Conservation (phyloP, 2,329 filamentous ascomycete genomes). For the Bipolaris victoriae region DNA sequence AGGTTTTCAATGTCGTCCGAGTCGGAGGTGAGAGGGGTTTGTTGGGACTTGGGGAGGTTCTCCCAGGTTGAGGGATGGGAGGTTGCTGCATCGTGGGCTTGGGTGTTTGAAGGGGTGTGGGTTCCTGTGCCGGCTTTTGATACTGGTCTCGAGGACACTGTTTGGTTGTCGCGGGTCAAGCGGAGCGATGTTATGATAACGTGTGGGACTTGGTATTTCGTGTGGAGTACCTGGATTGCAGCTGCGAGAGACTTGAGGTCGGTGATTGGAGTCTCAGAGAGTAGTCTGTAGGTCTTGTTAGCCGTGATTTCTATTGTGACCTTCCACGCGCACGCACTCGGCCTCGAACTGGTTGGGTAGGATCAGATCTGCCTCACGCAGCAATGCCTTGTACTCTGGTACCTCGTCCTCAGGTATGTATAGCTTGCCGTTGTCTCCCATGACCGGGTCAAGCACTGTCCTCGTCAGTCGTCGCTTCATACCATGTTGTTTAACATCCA, state of each 20-base stretch:
- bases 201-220: conserved; percentile 78
- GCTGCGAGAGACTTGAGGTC: conserved; percentile 73
- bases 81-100: conserved; percentile 4
- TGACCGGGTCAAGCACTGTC: conserved; percentile 88
- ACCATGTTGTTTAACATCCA: neutral
- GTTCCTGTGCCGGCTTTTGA: conserved; percentile 43
- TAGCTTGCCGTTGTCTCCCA: conserved; percentile 92
- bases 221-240: conserved; percentile 80
- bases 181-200: conserved; percentile 91
- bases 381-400: conserved; percentile 81
- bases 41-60: conserved; percentile 22
- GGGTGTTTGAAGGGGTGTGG: conserved; percentile 29
- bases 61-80: neutral
- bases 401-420: conserved; percentile 94
- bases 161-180: conserved; percentile 62
- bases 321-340: conserved; percentile 66
- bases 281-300: conserved; percentile 61
- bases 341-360: conserved; percentile 97
- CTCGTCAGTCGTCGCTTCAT: conserved; percentile 20
- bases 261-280: conserved; percentile 83
- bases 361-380: conserved; percentile 86
- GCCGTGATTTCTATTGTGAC: neutral
- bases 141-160: conserved; percentile 37
- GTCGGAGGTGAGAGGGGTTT: neutral
- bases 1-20: conserved; percentile 53